phyloP scores from a whole-genome alignment of 306 rosid genomes.

The Lathyrus oleraceus region DNA sequence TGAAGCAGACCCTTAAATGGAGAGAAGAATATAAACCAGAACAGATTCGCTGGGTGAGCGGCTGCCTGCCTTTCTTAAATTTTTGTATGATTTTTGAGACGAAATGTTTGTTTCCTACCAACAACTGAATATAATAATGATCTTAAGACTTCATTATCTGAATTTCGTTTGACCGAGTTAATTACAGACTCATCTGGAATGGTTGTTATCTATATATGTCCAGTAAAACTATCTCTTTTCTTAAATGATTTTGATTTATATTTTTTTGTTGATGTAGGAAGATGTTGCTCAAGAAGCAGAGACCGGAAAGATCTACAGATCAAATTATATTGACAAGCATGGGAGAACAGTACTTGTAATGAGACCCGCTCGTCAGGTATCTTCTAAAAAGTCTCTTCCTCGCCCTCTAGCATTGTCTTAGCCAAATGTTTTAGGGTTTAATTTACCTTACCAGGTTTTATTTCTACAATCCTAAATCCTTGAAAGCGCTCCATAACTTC shows the following conservation, averaged over 20 bases:
- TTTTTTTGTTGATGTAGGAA: slow-evolving; percentile 50
- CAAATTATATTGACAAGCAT: slow-evolving; percentile 63
- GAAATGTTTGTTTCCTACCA: background rate
- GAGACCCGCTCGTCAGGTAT: slow-evolving; percentile 87
- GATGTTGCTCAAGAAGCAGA: slow-evolving; percentile 79
- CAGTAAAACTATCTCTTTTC: slow-evolving; percentile 17
- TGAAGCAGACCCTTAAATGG: slow-evolving; percentile 80
- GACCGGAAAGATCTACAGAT: slow-evolving; percentile 72
- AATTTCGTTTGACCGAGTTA: slow-evolving; percentile 7
- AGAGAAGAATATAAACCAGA: slow-evolving; percentile 78
- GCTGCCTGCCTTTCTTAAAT: slow-evolving; percentile 4
- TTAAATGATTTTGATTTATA: slow-evolving; percentile 19
- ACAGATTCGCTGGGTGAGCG: slow-evolving; percentile 85
- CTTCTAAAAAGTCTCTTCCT: slow-evolving; percentile 32
- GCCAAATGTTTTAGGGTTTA: slow-evolving; percentile 5
- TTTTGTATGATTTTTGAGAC: slow-evolving; percentile 11
- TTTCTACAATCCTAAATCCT: slow-evolving; percentile 15
- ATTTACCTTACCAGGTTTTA: slow-evolving; percentile 14
- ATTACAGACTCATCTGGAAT: background rate
- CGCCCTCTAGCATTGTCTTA: slow-evolving; percentile 25
- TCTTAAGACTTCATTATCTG: background rate
- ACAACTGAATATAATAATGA: slow-evolving; percentile 5
- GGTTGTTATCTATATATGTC: slow-evolving; percentile 13
- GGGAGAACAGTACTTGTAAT: slow-evolving; percentile 76
- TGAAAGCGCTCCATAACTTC: slow-evolving; percentile 1